phyloP scores from a whole-genome alignment of 2,329 filamentous ascomycete genomes.

The Trichoderma sp. region DNA sequence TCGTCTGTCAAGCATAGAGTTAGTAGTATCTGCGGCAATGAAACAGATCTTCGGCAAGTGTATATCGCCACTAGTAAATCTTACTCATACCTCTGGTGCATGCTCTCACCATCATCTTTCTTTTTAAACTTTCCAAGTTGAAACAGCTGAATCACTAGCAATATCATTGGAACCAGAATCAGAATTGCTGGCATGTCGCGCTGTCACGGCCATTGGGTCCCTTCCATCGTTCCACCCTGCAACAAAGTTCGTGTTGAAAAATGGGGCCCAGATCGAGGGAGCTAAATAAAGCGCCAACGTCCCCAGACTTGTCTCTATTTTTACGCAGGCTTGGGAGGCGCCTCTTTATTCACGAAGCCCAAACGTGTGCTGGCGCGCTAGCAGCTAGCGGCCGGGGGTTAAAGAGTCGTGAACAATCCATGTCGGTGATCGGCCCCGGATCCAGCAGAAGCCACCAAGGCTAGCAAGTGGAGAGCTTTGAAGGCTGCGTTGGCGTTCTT shows the following conservation, averaged over 20 bases:
- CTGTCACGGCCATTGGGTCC: background rate
- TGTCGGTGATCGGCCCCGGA: constrained; percentile 18
- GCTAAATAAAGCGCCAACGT: background rate
- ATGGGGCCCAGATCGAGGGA: background rate
- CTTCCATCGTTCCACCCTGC: background rate
- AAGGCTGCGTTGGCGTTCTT: constrained; percentile 2
- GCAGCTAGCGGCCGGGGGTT: background rate
- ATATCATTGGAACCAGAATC: background rate
- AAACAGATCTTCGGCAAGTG: constrained; percentile 1
- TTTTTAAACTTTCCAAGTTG: background rate
- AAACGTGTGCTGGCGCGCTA: constrained; percentile 18
- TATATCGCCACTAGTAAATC: background rate
- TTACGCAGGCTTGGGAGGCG: background rate
- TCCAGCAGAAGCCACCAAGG: background rate
- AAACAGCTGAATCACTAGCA: background rate
- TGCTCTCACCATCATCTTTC: background rate
- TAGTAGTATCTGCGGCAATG: background rate
- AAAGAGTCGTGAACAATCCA: constrained; percentile 8
- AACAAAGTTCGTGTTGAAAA: constrained; percentile 11
- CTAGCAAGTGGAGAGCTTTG: background rate
- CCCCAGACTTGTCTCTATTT: constrained; percentile 20
- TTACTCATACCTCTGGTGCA: background rate
- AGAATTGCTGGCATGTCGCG: background rate
- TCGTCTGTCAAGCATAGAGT: background rate
- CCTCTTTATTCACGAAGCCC: background rate